Evolutionary conservation across 2,329 filamentous ascomycete genomes (phyloP).

Genomic region (Xylariaceae sp.): DNA sequence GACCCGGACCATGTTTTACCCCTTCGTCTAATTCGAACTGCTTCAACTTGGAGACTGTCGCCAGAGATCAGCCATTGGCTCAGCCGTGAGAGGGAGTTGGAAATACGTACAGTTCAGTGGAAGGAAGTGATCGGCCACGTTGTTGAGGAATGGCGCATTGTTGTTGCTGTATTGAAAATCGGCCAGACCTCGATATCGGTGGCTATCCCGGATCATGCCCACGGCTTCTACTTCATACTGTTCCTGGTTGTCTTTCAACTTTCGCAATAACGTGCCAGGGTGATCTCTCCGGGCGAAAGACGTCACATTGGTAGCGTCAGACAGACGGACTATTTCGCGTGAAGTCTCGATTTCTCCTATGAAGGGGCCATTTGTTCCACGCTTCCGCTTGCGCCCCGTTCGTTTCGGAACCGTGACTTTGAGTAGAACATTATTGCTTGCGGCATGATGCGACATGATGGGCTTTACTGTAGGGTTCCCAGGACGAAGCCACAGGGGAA

Average conservation of each 20-base stretch:
- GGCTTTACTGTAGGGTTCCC: conserved; percentile 76
- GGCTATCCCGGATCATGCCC: conserved; percentile 71
- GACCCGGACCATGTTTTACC: conserved; percentile 54
- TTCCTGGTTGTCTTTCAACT: conserved; percentile 65
- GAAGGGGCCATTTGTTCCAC: conserved; percentile 68
- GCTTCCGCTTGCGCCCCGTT: conserved; percentile 81
- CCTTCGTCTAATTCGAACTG: conserved; percentile 64
- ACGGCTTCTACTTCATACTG: conserved; percentile 66
- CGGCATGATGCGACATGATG: conserved; percentile 69
- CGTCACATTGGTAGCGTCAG: conserved; percentile 29
- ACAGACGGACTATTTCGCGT: conserved; percentile 19
- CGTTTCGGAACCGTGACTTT: conserved; percentile 83
- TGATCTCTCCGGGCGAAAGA: conserved; percentile 49
- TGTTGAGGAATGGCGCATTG: conserved; percentile 64
- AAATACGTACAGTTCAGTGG: conserved; percentile 60
- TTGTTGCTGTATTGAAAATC: conserved; percentile 81
- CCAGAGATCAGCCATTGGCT: conserved; percentile 14
- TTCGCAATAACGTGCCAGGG: conserved; percentile 54
- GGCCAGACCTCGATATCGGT: conserved; percentile 79
- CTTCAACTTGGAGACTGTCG: conserved; percentile 48
- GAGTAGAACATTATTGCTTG: conserved; percentile 79
- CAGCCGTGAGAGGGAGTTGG: background rate
- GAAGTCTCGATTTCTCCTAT: conserved; percentile 39
- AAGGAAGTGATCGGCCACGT: conserved; percentile 67
- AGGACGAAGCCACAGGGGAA: conserved; percentile 73